A percentile compares a stretch with the other conserved stretches of the same genome.
These are phyloP conservation scores for Vitis labrusca DNA, from an alignment of 164 flowering plant species.

Conservation along the genomic window DNA sequence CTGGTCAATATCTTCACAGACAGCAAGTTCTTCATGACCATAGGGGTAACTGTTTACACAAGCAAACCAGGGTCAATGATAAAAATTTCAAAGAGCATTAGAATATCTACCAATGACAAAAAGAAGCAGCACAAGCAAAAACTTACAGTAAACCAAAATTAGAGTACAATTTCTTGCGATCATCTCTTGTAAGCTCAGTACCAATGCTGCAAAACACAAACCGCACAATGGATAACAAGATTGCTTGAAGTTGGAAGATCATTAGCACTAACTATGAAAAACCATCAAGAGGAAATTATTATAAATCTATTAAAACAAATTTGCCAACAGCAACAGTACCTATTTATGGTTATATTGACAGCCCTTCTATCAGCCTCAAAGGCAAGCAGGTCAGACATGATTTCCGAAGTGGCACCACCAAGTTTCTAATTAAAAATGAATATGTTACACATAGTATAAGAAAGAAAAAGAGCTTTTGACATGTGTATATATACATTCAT, in stretches of 20 bases:
- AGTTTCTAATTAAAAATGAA: slow-evolving; percentile 57
- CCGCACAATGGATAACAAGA: slow-evolving; percentile 6
- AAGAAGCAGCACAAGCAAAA: slow-evolving; percentile 2
- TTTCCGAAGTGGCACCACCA: slow-evolving; percentile 97
- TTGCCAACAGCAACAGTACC: slow-evolving; percentile 31
- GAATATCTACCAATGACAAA: neutral
- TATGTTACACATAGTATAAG: neutral
- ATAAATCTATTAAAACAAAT: neutral
- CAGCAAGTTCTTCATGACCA: slow-evolving; percentile 98
- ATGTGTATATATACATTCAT: too few relatives aligned
- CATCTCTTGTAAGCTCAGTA: slow-evolving; percentile 96
- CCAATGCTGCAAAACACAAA: slow-evolving; percentile 68
- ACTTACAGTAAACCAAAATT: slow-evolving; percentile 94
- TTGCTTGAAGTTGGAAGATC: neutral
- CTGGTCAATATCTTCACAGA: slow-evolving; percentile 98
- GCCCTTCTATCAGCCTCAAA: slow-evolving; percentile 99
- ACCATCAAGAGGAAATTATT: neutral
- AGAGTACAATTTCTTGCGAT: slow-evolving; percentile 90
- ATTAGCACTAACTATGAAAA: neutral
- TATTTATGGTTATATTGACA: slow-evolving; percentile 92
- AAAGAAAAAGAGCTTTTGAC: neutral
- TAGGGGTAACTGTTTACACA: slow-evolving; percentile 71
- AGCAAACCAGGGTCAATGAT: neutral
- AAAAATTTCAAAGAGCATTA: neutral
- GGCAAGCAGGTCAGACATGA: slow-evolving; percentile 94